Base-by-base conservation (phyloP, 352 stramenopile genomes). In the Phytophthora ramorum region DNA sequence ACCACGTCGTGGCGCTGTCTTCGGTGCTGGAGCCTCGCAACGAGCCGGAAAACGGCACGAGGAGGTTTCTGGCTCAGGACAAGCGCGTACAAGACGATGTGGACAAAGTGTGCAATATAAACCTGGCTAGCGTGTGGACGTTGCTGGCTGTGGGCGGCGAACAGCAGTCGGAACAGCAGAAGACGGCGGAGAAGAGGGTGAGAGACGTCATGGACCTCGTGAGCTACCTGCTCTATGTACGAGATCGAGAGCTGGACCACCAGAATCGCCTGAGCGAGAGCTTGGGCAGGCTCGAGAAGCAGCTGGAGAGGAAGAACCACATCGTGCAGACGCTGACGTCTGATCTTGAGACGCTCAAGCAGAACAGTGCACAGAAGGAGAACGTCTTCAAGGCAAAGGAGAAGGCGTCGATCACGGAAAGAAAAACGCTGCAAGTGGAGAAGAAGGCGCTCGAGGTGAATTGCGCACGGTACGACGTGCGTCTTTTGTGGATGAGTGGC, bases 401-500 rank as follows among this genome's bases (percentile, higher is more conserved):
- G 46, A 67, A 89, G 34, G 70, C 61, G 49, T 50, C 89, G 13
- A 53, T 81, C 9, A 46, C 37, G 2, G 81, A 95, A 52, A 78
- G 78, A 16, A 83, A 76, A 41, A 74, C 66, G 32, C 47, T 89
- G 38, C 80, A 87, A 60, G 67, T 72, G 7, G 85, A 93, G 28
- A 93, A 92, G 69, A 86, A 83, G 50, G 41, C 78, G 13, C 70
- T 92, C 20, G 85, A 95, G 50, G 78, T 91, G 4, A 78, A 85
- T 44, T 91, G 79, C 26, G 75, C 79, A 28, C 76, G 83, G 81
- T 87, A 71, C 9, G 41, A 12, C 16, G 12, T 55, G n/a, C 1
- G 19, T 34, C 1, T 56, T 22, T 28, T 26, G 57, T 16, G 35
- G 20, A 10, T 10, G 7, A 40, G 5, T 37, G 32, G 9, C 8